Base-by-base conservation (phyloP, 2,329 filamentous ascomycete genomes). In the Stachybotrys echinatus region DNA sequence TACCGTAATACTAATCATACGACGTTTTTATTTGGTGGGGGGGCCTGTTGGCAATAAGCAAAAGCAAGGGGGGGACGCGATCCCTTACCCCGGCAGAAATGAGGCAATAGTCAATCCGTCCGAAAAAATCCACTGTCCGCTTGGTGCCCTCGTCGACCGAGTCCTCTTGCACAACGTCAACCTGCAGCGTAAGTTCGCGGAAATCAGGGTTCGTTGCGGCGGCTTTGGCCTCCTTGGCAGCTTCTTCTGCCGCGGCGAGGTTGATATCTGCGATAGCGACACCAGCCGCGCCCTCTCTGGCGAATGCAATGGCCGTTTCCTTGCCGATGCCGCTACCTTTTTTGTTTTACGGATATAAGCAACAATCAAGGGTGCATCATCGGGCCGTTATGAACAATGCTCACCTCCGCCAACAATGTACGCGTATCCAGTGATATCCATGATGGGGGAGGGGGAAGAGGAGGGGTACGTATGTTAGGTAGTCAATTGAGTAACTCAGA, bases 81-180 rank as follows among this genome's bases (percentile, higher is more conserved):
- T 18, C 12, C 40, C 52, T 44, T 20, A 55, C 50, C 5, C 55
- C 55, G 8, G 55, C 55, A 23, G 45, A 50, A 40, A 55, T 53
- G 38, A 58, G 49, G n/a, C 53, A 51, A 44, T 56, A 56, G 47
- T 58, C 55, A 14, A 58, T 55, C n/a, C 54, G 48, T 12, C 49
- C 52, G 17, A 55, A 55, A 5, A 39, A 21, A 4, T 52, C 34
- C 6, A 52, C 42, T 42, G 45, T 50, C 20, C 43, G 34, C 6
- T 47, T 23, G 20, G 49, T 50, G 3, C 44, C 48, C 7, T 21
- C 40, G 2, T 50, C 38, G 21, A 57, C 54, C 3, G 53, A 54
- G n/a, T 50, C 47, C 34, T 52, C 52, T 23, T 23, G 38, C n/a
- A 48, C 48, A n/a, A 57, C 48, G 17, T 57, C 52, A 18, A 54